Conservation (phyloP, 176 grass and related monocot species). For the Carex littledalei region DNA sequence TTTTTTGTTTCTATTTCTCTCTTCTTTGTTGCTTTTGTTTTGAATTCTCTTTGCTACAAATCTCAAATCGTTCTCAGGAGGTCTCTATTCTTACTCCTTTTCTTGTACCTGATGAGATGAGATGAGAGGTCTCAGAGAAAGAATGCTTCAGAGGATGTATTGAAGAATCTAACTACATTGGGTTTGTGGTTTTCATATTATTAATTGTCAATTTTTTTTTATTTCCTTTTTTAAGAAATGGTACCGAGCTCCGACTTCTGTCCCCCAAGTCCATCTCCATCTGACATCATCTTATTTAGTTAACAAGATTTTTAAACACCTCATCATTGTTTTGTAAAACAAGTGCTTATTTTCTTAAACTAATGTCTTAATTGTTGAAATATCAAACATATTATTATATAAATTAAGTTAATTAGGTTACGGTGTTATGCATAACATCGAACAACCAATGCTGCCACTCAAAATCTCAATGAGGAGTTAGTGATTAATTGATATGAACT, state of each 20-base stretch:
- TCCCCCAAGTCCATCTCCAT: neutral
- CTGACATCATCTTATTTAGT: neutral
- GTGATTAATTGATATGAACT: too few species aligned
- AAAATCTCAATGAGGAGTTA: too few species aligned
- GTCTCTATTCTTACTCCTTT: constrained; percentile 33
- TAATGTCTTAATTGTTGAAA: too few species aligned
- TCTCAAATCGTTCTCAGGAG: constrained; percentile 27
- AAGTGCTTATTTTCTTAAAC: too few species aligned
- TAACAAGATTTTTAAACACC: neutral
- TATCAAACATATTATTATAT: too few species aligned
- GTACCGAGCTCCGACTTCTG: neutral
- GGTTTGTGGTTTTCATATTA: constrained; percentile 11
- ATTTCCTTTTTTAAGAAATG: neutral
- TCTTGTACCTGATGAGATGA: constrained; percentile 19
- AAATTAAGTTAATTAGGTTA: too few species aligned
- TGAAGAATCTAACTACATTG: constrained; percentile 18
- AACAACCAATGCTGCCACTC: too few species aligned
- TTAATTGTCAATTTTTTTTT: neutral
- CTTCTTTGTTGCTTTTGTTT: neutral
- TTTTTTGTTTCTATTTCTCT: neutral
- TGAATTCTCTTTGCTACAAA: constrained; percentile 11
- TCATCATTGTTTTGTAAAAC: neutral
- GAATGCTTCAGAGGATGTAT: constrained; percentile 22
- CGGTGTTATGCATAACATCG: too few species aligned
- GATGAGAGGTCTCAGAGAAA: constrained; percentile 14